Evolutionary conservation across 306 rosid species (phyloP).

Genomic region (Spatholobus suberectus): DNA sequence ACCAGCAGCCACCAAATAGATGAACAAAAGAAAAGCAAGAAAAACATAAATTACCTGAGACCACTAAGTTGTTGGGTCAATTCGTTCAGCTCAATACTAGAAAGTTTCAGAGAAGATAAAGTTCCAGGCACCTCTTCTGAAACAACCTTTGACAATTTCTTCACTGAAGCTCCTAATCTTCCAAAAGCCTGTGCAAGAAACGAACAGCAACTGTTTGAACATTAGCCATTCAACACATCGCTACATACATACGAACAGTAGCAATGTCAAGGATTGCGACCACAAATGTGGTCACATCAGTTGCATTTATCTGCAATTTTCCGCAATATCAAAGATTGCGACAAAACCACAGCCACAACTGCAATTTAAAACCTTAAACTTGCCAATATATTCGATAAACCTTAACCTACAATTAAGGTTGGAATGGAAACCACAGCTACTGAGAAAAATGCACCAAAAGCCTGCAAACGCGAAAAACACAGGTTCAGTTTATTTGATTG

Average conservation of each 20-base stretch:
- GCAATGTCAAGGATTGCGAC: background rate
- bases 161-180: slow-evolving; percentile 53
- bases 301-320: background rate
- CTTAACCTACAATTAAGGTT: slow-evolving; percentile 45
- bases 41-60: slow-evolving; percentile 45
- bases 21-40: background rate
- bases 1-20: background rate
- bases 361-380: background rate
- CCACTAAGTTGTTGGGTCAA: slow-evolving; percentile 54
- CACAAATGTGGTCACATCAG: background rate
- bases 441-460: slow-evolving; percentile 54
- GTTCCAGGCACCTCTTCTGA: slow-evolving; percentile 61
- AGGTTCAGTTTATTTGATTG: slow-evolving; percentile 11
- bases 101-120: slow-evolving; percentile 64
- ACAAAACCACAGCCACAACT: background rate
- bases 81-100: slow-evolving; percentile 58
- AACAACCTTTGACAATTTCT: slow-evolving; percentile 55
- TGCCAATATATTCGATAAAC: background rate
- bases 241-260: background rate
- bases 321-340: background rate
- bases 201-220: slow-evolving; percentile 12
- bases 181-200: slow-evolving; percentile 53
- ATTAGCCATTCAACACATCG: background rate
- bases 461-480: slow-evolving; percentile 40
- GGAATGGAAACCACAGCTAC: slow-evolving; percentile 60